Conservation (phyloP, 2,329 filamentous ascomycete species). For the Spiromastix sp. region DNA sequence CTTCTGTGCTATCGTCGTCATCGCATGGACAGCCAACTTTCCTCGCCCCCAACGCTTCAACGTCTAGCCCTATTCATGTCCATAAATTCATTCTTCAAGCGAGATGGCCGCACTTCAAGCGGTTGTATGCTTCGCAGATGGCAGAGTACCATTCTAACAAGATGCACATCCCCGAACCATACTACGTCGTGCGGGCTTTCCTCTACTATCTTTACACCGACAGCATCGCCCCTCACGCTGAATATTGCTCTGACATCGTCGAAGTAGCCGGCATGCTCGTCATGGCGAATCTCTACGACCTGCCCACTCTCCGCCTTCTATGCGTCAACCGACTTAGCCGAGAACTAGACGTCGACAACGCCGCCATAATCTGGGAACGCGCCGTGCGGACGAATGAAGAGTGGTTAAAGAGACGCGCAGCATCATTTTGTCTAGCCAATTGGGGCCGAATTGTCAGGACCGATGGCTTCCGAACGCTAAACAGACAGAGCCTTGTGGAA, state of each 20-base stretch:
- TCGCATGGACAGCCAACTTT: constrained; percentile 22
- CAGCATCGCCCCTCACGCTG: constrained; percentile 57
- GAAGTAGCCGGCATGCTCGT: constrained; percentile 92
- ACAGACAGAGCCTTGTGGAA: constrained; percentile 71
- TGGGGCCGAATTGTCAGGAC: constrained; percentile 93
- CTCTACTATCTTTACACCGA: constrained; percentile 96
- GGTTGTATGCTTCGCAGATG: constrained; percentile 90
- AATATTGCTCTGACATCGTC: constrained; percentile 53
- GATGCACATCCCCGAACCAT: constrained; percentile 96
- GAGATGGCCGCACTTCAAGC: constrained; percentile 92
- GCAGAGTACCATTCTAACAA: constrained; percentile 92
- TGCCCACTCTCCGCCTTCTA: constrained; percentile 80
- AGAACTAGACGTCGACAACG: constrained; percentile 88
- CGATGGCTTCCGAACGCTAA: constrained; percentile 71
- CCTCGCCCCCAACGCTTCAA: constrained; percentile 33
- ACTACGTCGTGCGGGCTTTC: constrained; percentile 87
- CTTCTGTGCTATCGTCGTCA: constrained; percentile 37
- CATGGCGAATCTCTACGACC: constrained; percentile 97
- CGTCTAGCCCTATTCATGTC: constrained; percentile 80
- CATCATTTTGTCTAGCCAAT: constrained; percentile 79
- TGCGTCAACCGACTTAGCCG: constrained; percentile 84
- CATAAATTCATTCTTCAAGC: constrained; percentile 90
- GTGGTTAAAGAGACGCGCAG: constrained; percentile 83
- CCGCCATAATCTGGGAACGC: constrained; percentile 92
- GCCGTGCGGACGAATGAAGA: constrained; percentile 83